Evolutionary conservation across 257 asterid genomes (phyloP), one percentile per base, ranked within the genome.

Genomic region (Ocimum tenuiflorum): DNA sequence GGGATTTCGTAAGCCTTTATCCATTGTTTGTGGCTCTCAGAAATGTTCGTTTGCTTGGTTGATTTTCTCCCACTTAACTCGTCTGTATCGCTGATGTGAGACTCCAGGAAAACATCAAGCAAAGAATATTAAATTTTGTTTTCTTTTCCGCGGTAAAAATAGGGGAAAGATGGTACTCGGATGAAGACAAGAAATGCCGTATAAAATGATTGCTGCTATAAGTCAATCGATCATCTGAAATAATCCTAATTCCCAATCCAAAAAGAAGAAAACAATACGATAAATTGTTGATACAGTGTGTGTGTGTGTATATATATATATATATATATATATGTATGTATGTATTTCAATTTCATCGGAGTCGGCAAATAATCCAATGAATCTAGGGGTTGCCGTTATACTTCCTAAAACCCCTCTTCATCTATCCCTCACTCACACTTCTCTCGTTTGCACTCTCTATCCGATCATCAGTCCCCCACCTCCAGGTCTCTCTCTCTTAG

Each of bases 21-120:
- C 80, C 82, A 68, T 54, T 81, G 15, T 70, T 42, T 86, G 97
- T 86, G 97, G 97, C 72, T 78, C 63, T 80, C 45, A 63, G 23
- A 70, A 64, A 60, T 45, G 33, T 47, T 4, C 23, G 6, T 17
- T 55, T 55, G 75, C 64, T 68, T 69, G 75, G 77, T 36, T 76
- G 1, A 1, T 31, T 36, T 70, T 63, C 58, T 67, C 43, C 73
- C 1, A 1, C 4, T 24, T 1, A 71, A 71, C 46, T 60, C 51
- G 78, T 52, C 58, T 41, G 23, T 17, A 33, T 24, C n/a, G n/a
- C 31, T 27, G 31, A 31, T 31, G 36, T 31, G 5, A 5, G 36
- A 31, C 36, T 31, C 36, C 3, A 31, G 7, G 36, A 31, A 36
- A 41, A 41, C 47, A 6, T 2, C 17, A 41, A 41, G 49, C 19